Percentiles rank a stretch among this genome's conserved stretches.
phyloP scores from a whole-genome alignment of 2,329 filamentous ascomycete genomes.

The Arthroderma uncinatum region DNA sequence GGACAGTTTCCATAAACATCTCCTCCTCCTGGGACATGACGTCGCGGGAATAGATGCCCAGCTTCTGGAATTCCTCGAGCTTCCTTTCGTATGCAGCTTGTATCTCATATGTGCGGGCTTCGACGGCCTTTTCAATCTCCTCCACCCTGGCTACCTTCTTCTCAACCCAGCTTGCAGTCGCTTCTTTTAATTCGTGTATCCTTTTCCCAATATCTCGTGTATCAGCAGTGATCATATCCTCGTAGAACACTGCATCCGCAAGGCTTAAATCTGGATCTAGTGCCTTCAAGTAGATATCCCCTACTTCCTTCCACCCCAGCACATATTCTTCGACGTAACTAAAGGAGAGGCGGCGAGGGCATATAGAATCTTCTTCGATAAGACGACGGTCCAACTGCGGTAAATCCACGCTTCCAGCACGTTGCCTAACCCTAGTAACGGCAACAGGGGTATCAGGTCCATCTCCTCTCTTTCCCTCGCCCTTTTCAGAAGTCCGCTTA shows the following conservation, averaged over 20 bases:
- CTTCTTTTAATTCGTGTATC: constrained; percentile 29
- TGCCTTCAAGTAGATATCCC: constrained; percentile 19
- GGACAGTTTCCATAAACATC: constrained; percentile 57
- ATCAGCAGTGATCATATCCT: constrained; percentile 31
- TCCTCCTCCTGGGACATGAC: constrained; percentile 58
- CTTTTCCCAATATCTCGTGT: constrained; percentile 26
- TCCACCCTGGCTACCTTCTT: constrained; percentile 34
- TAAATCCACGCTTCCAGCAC: constrained; percentile 29
- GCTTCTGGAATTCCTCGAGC: constrained; percentile 56
- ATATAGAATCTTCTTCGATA: constrained; percentile 22
- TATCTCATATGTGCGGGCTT: constrained; percentile 53
- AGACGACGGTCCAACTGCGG: constrained; percentile 17
- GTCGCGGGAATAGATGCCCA: constrained; percentile 57
- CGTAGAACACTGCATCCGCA: constrained; percentile 30
- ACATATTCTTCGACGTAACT: constrained; percentile 38
- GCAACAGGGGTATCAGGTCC: not conserved
- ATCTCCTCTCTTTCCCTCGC: not conserved
- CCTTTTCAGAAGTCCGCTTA: not conserved
- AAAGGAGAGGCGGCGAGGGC: constrained; percentile 37
- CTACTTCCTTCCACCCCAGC: constrained; percentile 26
- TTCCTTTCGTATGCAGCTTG: constrained; percentile 58
- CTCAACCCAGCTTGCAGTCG: constrained; percentile 35
- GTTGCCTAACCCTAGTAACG: constrained; percentile 21
- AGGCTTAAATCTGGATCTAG: constrained; percentile 31
- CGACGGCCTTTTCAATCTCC: constrained; percentile 53